phyloP scores from a whole-genome alignment of 2,329 filamentous ascomycete species.

The Neofusicoccum ribis region DNA sequence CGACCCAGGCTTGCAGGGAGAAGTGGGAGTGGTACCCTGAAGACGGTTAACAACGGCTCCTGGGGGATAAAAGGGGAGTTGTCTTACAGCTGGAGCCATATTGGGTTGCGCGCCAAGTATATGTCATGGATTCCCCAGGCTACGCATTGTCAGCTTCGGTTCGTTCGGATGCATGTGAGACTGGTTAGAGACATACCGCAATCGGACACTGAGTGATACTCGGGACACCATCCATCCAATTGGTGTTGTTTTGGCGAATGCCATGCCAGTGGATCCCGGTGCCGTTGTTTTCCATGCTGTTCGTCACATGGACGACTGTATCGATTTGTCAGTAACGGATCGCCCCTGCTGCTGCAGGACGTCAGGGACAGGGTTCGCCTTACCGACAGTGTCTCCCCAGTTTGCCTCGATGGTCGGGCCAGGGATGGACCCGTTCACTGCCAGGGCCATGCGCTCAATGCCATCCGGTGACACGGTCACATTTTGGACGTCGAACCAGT shows the following conservation, averaged over 20 bases:
- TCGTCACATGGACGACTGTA: slow-evolving; percentile 57
- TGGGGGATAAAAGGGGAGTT: background rate
- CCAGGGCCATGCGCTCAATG: slow-evolving; percentile 66
- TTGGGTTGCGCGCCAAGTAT: slow-evolving; percentile 53
- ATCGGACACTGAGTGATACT: slow-evolving; percentile 69
- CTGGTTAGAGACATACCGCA: slow-evolving; percentile 26
- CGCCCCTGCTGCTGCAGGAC: background rate
- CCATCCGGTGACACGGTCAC: slow-evolving; percentile 66
- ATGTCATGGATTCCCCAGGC: slow-evolving; percentile 32
- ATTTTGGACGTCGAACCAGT: slow-evolving; percentile 56
- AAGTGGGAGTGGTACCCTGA: slow-evolving; percentile 65
- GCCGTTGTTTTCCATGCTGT: slow-evolving; percentile 61
- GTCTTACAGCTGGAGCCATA: slow-evolving; percentile 47
- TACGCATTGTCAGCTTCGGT: slow-evolving; percentile 20
- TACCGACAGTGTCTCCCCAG: slow-evolving; percentile 55
- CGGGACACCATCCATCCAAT: slow-evolving; percentile 69
- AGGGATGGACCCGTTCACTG: slow-evolving; percentile 77
- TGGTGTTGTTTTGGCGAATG: slow-evolving; percentile 66
- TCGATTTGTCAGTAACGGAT: background rate
- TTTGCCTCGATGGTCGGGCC: slow-evolving; percentile 65
- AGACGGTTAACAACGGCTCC: slow-evolving; percentile 19
- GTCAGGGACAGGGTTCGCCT: background rate
- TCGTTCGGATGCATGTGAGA: background rate
- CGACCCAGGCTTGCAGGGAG: slow-evolving; percentile 48
- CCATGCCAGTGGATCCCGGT: slow-evolving; percentile 70